phyloP scores from a whole-genome alignment of 2,329 filamentous ascomycete genomes.

The Pseudocercospora cruenta region DNA sequence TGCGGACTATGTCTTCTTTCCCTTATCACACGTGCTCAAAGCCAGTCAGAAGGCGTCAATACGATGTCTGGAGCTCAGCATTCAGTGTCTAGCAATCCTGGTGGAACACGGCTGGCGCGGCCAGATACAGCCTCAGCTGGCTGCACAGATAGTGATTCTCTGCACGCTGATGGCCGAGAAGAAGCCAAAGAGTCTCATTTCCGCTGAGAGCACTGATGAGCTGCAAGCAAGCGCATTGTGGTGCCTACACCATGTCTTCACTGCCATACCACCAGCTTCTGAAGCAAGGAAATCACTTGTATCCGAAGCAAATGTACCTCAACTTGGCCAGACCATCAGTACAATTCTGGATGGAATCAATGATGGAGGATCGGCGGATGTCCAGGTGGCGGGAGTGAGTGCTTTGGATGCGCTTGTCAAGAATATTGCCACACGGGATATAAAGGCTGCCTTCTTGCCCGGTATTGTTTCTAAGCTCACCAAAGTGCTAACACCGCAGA shows the following conservation, averaged over 20 bases:
- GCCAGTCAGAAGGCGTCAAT: slow-evolving; percentile 72
- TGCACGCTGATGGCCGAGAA: slow-evolving; percentile 81
- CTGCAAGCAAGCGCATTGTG: slow-evolving; percentile 71
- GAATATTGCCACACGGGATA: slow-evolving; percentile 71
- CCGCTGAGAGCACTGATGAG: slow-evolving; percentile 69
- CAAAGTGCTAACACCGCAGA: slow-evolving; percentile 72
- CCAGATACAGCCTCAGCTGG: slow-evolving; percentile 70
- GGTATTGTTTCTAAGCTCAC: slow-evolving; percentile 82
- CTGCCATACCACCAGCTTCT: slow-evolving; percentile 52
- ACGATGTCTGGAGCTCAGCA: slow-evolving; percentile 71
- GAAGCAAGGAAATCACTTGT: slow-evolving; percentile 54
- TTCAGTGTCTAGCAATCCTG: slow-evolving; percentile 75
- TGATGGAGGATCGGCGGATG: slow-evolving; percentile 64
- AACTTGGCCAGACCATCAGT: slow-evolving; percentile 80
- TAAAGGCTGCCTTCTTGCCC: slow-evolving; percentile 82
- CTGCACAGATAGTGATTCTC: slow-evolving; percentile 82
- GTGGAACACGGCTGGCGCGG: slow-evolving; percentile 78
- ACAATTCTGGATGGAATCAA: slow-evolving; percentile 75
- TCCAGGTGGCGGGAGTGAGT: slow-evolving; percentile 71
- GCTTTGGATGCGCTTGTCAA: slow-evolving; percentile 66
- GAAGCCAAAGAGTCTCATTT: slow-evolving; percentile 58
- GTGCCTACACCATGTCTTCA: slow-evolving; percentile 69
- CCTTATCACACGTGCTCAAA: slow-evolving; percentile 82
- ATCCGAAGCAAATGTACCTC: slow-evolving; percentile 67
- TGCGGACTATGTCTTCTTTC: slow-evolving; percentile 94